phyloP scores from a whole-genome alignment of 768 basidiomycete species.

The Sistotremastrum suecicum region DNA sequence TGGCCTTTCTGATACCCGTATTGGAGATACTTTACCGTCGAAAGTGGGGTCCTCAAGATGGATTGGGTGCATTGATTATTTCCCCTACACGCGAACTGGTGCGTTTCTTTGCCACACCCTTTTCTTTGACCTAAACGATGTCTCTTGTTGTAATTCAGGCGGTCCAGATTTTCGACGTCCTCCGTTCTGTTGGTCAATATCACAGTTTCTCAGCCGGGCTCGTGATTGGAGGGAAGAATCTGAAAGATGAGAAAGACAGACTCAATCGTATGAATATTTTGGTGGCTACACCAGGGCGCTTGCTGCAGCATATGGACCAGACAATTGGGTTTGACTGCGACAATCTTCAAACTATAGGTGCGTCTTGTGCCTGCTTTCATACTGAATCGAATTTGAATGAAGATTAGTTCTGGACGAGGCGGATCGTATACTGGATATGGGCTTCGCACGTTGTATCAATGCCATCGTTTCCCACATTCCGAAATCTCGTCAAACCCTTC shows the following conservation, averaged over 20 bases:
- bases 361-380: slow-evolving; percentile 14
- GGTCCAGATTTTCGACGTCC: slow-evolving; percentile 93
- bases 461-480: slow-evolving; percentile 90
- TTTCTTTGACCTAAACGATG: neutral
- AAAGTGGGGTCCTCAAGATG: slow-evolving; percentile 62
- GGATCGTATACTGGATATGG: slow-evolving; percentile 93
- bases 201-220: slow-evolving; percentile 90
- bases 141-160: slow-evolving; percentile 38
- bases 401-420: slow-evolving; percentile 84
- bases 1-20: slow-evolving; percentile 56
- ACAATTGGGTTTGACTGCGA: slow-evolving; percentile 88
- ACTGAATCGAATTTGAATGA: slow-evolving; percentile 2
- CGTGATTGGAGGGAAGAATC: slow-evolving; percentile 90
- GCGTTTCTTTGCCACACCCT: slow-evolving; percentile 13
- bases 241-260: slow-evolving; percentile 85
- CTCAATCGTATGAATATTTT: slow-evolving; percentile 93
- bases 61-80: slow-evolving; percentile 79
- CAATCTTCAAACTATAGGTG: slow-evolving; percentile 83
- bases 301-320: slow-evolving; percentile 97
- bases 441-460: slow-evolving; percentile 76
- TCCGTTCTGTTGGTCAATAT: slow-evolving; percentile 83
- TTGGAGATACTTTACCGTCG: slow-evolving; percentile 49
- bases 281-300: slow-evolving; percentile 90
- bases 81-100: slow-evolving; percentile 91
- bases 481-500: slow-evolving; percentile 80